Evolutionary conservation across 495 filamentous ascomycete species (phyloP).

Genomic region (Aspergillus sparsus): DNA sequence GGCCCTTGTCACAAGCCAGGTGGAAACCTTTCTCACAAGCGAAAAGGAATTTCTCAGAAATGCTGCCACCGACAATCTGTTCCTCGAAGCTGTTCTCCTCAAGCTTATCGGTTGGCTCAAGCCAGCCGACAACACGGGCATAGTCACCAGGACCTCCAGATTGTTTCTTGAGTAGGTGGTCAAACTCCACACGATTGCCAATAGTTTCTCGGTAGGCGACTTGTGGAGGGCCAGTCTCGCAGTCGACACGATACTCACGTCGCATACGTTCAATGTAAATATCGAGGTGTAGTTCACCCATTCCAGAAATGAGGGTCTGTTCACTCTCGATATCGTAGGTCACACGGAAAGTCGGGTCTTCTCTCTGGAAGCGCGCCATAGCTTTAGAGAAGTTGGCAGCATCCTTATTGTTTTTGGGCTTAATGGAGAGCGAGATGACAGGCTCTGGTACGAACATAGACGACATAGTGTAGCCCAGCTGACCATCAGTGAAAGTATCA

Average conservation of each 20-base stretch:
- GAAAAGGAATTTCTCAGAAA: slow-evolving; percentile 93
- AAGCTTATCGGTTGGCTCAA: slow-evolving; percentile 78
- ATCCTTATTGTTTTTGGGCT: slow-evolving; percentile 92
- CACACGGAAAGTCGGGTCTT: slow-evolving; percentile 97
- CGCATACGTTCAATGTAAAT: slow-evolving; percentile 99
- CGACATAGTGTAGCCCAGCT: slow-evolving; percentile 91
- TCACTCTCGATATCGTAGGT: slow-evolving; percentile 86
- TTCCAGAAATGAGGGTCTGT: slow-evolving; percentile 96
- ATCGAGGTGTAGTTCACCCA: slow-evolving; percentile 96
- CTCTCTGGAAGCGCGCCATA: slow-evolving; percentile 97
- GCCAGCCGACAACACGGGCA: slow-evolving; percentile 86
- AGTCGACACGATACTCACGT: slow-evolving; percentile 95
- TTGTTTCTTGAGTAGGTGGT: slow-evolving; percentile 95
- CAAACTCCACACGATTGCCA: slow-evolving; percentile 72
- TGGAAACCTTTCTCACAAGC: slow-evolving; percentile 97
- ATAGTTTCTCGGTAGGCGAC: slow-evolving; percentile 98
- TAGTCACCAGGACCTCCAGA: slow-evolving; percentile 96
- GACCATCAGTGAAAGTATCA: slow-evolving; percentile 96
- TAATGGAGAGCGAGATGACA: slow-evolving; percentile 96
- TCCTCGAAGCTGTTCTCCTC: slow-evolving; percentile 83
- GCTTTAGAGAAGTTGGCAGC: slow-evolving; percentile 95
- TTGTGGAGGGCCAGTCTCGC: slow-evolving; percentile 92
- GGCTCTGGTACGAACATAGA: slow-evolving; percentile 99
- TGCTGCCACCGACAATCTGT: slow-evolving; percentile 83
- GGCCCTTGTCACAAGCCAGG: slow-evolving; percentile 80